Evolutionary conservation across 2,329 filamentous ascomycete species (phyloP).

Genomic region (Epichloe uncinata): DNA sequence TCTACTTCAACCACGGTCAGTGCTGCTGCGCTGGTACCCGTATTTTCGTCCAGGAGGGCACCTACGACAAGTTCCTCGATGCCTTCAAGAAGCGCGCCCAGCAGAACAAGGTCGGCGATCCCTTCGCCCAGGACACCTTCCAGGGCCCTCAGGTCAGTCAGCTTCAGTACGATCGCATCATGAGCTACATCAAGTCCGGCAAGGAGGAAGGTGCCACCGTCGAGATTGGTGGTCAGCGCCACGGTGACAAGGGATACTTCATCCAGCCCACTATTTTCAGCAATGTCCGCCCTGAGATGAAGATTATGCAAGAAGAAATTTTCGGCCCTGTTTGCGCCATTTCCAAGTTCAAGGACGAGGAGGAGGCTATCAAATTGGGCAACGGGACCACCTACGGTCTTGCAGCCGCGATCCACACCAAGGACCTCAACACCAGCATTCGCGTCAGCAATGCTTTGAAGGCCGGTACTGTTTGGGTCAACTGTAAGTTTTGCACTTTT

Average conservation of each 20-base stretch:
- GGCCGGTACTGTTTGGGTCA: conserved; percentile 54
- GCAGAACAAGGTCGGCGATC: conserved; percentile 70
- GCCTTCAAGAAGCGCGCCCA: conserved; percentile 65
- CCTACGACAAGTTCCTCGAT: conserved; percentile 78
- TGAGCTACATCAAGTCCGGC: conserved; percentile 62
- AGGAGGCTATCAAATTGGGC: conserved; percentile 60
- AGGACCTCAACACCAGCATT: conserved; percentile 68
- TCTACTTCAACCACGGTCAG: conserved; percentile 54
- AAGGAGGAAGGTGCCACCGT: conserved; percentile 47
- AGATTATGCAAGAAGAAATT: conserved; percentile 86
- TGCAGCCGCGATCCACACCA: conserved; percentile 72
- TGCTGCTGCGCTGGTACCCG: conserved; percentile 66
- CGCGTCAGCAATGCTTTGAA: conserved; percentile 62
- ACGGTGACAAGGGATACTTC: conserved; percentile 73
- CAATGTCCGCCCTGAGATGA: conserved; percentile 70
- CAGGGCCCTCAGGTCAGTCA: conserved; percentile 80
- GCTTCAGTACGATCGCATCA: conserved; percentile 79
- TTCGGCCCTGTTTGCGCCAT: conserved; percentile 80
- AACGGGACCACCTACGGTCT: conserved; percentile 73
- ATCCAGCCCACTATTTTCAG: conserved; percentile 86
- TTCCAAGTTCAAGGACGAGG: conserved; percentile 73
- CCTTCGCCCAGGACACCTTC: conserved; percentile 67
- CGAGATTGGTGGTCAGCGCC: conserved; percentile 38
- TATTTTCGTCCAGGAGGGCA: conserved; percentile 72
- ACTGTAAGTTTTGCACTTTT: conserved; percentile 18